Base-by-base conservation (phyloP, 768 basidiomycete species). In the Auricularia cornea region DNA sequence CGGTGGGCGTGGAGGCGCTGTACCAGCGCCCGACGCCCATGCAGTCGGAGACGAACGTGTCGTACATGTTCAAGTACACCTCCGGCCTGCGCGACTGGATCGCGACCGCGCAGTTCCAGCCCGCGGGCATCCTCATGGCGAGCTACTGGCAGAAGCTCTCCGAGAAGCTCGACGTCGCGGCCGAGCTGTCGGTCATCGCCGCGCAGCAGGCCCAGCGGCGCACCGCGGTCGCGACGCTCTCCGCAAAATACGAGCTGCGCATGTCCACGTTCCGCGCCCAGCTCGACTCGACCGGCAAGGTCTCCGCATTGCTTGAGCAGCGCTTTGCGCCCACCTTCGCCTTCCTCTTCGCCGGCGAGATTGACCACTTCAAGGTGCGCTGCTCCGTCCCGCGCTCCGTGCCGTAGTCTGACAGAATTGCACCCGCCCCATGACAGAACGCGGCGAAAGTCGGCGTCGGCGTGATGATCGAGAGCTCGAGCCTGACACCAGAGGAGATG, bases 141-240 rank as follows among this genome's bases (percentile, higher is more conserved):
- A 95, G 93, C 10, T 99, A 98, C 75, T 97, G 93, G 90, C 94
- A 98, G 67, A 94, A 92, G 72, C 77, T 99, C 64, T 89, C 89
- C 73, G 92, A 96, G 63, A 94, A 96, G 76, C 90, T 99, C 14
- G 97, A 98, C 66, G 94, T 95, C n/a, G 96, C 93, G 33, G 93
- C 94, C 33, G 96, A 98, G 69, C 76, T 99, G 63, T 87, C 93
- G 72, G 74, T 95, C 44, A 80, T 94, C 62, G 89, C 89, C 32
- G 83, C 87, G 23, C 89, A 16, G 26, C 30, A 28, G 30, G 23
- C 90, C 8, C 79, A 80, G 62, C 88, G 92, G 70, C 81, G 96
- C 69, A 95, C 96, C 72, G 97, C 95, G 12, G 78, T 95, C 59
- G 92, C 96, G 29, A 97, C 95, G 2, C 77, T 98, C 12, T 97